Conservation (phyloP, 2,329 filamentous ascomycete species). For the Penicillium italicum region DNA sequence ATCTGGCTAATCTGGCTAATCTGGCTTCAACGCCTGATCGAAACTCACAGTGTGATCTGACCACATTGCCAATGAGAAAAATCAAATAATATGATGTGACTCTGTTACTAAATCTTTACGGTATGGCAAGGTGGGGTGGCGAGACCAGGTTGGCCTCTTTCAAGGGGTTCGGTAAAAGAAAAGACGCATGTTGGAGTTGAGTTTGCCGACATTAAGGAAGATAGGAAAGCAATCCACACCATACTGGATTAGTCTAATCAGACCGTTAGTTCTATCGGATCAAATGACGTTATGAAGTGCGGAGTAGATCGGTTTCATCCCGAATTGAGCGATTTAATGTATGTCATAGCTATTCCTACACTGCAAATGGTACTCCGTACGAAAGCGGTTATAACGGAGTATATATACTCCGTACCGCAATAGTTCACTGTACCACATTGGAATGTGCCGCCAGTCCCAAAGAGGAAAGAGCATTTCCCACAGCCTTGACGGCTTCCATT, state of each 20-base stretch:
- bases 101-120: background rate
- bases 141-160: background rate
- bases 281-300: background rate
- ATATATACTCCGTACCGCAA: too few relatives aligned
- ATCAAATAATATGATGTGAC: background rate
- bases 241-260: background rate
- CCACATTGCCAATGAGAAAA: background rate
- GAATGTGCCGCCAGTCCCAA: background rate
- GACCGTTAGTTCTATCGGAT: background rate
- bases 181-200: background rate
- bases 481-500: background rate
- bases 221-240: background rate
- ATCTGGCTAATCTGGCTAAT: background rate
- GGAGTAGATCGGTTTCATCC: background rate
- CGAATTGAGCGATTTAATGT: background rate
- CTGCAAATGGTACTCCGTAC: too few relatives aligned
- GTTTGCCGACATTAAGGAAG: background rate
- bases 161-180: background rate
- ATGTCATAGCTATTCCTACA: too few relatives aligned
- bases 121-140: conserved; percentile 12
- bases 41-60: background rate
- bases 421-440: too few relatives aligned
- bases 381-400: too few relatives aligned
- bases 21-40: conserved; percentile 1
- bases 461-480: background rate